These are phyloP conservation scores for Pezizomycotina sp. DNA, from an alignment of 2,329 filamentous ascomycete genomes.

Conservation along the genomic window DNA sequence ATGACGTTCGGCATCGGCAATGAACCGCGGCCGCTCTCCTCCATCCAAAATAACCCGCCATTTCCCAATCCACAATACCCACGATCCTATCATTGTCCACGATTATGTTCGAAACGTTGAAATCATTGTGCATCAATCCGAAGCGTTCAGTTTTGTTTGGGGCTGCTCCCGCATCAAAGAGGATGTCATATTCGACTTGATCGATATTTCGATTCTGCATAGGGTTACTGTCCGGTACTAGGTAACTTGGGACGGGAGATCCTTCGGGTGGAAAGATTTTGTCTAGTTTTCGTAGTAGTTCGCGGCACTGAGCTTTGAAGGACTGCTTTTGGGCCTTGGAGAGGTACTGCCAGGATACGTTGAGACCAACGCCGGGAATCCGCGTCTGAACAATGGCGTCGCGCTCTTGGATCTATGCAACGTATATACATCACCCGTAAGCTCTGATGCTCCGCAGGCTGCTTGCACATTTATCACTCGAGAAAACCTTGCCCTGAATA, in stretches of 20 bases:
- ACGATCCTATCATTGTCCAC: constrained; percentile 31
- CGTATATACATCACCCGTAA: too few species aligned
- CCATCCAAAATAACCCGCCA: constrained; percentile 30
- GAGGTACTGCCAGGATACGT: constrained; percentile 30
- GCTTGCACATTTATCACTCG: too few species aligned
- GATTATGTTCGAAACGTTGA: constrained; percentile 30
- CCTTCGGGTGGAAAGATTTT: constrained; percentile 22
- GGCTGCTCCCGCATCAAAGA: constrained; percentile 26
- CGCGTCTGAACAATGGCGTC: too few species aligned
- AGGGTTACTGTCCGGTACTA: constrained; percentile 25
- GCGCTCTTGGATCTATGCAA: too few species aligned
- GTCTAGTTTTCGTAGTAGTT: constrained; percentile 26
- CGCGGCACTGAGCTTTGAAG: constrained; percentile 29
- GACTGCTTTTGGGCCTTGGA: constrained; percentile 26
- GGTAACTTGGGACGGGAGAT: constrained; percentile 13
- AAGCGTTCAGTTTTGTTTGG: constrained; percentile 24
- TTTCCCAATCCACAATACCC: constrained; percentile 32
- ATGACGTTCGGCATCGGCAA: too few species aligned
- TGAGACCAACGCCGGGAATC: too few species aligned
- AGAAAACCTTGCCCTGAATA: too few species aligned
- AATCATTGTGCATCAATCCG: constrained; percentile 31
- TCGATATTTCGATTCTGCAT: constrained; percentile 26
- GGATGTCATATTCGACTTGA: constrained; percentile 28
- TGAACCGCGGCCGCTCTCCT: constrained; percentile 24
- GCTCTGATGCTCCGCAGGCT: too few species aligned